These are phyloP conservation scores for Malus hybrid DNA, from an alignment of 331 rosid genomes.

Conservation along the genomic window DNA sequence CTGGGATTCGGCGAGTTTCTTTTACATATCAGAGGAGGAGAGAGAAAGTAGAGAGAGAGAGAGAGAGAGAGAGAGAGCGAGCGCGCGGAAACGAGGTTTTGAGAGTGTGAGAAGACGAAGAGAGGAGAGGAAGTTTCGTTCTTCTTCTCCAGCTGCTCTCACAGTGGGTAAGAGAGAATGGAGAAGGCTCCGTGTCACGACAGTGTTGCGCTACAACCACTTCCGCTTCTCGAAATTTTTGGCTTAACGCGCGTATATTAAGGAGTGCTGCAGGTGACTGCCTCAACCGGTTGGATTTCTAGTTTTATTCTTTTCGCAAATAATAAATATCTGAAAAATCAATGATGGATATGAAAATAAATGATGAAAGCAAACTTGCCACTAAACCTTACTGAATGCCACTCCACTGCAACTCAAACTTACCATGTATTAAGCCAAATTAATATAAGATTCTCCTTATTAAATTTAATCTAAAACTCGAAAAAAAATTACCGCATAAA, in stretches of 20 bases:
- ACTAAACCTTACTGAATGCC: too few species aligned
- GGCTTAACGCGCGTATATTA: background rate
- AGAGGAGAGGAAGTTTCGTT: background rate
- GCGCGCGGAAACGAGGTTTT: background rate
- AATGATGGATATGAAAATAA: background rate
- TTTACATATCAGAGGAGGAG: background rate
- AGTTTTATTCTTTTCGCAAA: background rate
- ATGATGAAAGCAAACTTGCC: too few species aligned
- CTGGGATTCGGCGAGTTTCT: background rate
- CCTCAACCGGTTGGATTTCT: background rate
- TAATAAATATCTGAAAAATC: too few species aligned
- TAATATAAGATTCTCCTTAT: too few species aligned
- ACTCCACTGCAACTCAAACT: too few species aligned
- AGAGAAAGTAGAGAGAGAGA: background rate
- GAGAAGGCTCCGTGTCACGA: background rate
- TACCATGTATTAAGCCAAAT: too few species aligned
- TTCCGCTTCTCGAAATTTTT: background rate
- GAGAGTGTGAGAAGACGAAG: background rate
- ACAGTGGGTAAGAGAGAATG: background rate
- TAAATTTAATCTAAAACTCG: too few species aligned
- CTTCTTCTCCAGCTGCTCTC: background rate
- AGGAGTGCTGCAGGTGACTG: background rate
- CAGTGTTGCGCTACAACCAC: background rate
- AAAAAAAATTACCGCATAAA: too few species aligned
- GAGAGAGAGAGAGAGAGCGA: background rate